Evolutionary conservation across 164 flowering plant genomes (phyloP), one percentile per base, ranked within the genome.

Genomic region (Euptelea pleiosperma): DNA sequence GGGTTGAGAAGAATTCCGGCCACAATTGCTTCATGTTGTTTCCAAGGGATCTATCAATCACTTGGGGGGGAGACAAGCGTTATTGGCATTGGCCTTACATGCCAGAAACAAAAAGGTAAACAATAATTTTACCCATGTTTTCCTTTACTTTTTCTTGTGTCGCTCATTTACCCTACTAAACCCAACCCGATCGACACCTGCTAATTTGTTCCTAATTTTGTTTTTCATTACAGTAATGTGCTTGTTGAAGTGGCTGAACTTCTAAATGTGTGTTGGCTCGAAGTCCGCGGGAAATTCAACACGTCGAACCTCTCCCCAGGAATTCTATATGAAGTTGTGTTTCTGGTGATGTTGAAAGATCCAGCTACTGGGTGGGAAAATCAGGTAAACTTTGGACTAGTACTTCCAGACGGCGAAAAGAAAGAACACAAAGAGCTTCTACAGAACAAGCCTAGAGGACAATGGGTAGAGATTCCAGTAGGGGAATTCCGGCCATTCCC

Each of bases 211-310:
- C n/a, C n/a, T n/a, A n/a, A n/a, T n/a, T n/a, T n/a, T n/a, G n/a
- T n/a, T n/a, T n/a, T n/a, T n/a, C n/a, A n/a, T n/a, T n/a, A 75
- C 76, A 80, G 85, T 56, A 69, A 74, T 26, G 71, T 9, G 4
- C 2, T 11, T 14, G 43, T 77, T 18, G 78, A 72, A 1, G 81
- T 73, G 12, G 91, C 0, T n/a, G n/a, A n/a, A n/a, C n/a, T n/a
- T n/a, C n/a, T n/a, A n/a, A n/a, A n/a, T n/a, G n/a, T n/a, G n/a
- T 79, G 88, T 37, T 82, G 91, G 94, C 82, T 87, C 4, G 94
- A 87, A 69, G 72, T 82, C 35, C 64, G 65, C 54, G 89, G 81
- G 34, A 78, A 47, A 41, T 61, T 84, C 18, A 74, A 81, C 16
- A 72, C 57, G 4, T 28, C 60, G 14, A 65, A 69, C 53, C 80